Evolutionary conservation across 192 early-diverging fungal species (phyloP).

Genomic region (Linnemannia hyalina): DNA sequence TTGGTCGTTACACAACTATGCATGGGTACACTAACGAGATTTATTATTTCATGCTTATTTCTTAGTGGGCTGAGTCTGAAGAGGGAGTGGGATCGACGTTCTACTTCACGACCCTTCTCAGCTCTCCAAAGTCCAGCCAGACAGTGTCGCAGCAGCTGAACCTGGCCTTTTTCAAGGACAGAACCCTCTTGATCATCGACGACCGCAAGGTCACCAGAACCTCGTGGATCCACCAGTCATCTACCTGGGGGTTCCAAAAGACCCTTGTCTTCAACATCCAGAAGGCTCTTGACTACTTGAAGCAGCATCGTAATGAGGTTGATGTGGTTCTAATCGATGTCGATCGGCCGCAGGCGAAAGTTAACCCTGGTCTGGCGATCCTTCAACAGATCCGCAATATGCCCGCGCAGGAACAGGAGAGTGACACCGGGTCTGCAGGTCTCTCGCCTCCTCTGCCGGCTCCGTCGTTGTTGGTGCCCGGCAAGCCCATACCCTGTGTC

Average conservation of each 20-base stretch:
- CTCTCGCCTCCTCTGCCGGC: background rate
- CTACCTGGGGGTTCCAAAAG: conserved; percentile 33
- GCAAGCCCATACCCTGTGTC: conserved; percentile 18
- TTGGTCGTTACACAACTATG: too few species aligned
- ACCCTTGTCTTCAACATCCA: conserved; percentile 15
- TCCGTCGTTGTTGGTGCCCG: background rate
- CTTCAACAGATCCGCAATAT: conserved; percentile 19
- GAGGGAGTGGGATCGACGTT: conserved; percentile 24
- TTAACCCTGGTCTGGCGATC: conserved; percentile 17
- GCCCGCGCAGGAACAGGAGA: background rate
- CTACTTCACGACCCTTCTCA: conserved; percentile 21
- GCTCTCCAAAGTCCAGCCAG: conserved; percentile 20
- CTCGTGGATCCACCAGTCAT: conserved; percentile 25
- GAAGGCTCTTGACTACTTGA: conserved; percentile 22
- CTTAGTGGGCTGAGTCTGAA: conserved; percentile 29
- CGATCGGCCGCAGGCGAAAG: conserved; percentile 17
- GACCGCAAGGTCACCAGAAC: conserved; percentile 26
- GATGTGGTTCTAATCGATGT: conserved; percentile 27
- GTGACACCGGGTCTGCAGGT: background rate
- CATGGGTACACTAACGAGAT: too few species aligned
- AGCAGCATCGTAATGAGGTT: background rate
- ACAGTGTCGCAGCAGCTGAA: conserved; percentile 28
- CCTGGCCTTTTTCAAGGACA: conserved; percentile 27
- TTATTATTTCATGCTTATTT: background rate
- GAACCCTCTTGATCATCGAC: conserved; percentile 18